These are phyloP conservation scores for Nitzschia sp. DNA, from an alignment of 108 stramenopile genomes.

Conservation along the genomic window DNA sequence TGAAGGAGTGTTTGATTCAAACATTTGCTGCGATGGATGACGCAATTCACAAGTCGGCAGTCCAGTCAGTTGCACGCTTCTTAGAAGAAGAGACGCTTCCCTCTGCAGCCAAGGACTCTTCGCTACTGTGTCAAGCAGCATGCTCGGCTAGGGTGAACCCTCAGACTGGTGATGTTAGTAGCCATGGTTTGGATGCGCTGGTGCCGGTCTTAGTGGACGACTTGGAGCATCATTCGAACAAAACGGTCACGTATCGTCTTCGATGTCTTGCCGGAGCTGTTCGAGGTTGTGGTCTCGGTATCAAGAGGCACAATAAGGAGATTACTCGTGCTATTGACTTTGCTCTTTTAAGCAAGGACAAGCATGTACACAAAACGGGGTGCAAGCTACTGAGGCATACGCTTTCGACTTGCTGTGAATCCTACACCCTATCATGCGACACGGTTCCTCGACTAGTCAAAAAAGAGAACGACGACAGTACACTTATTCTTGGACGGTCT, in stretches of 20 bases:
- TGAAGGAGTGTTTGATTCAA: slow-evolving; percentile 76
- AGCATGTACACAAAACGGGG: slow-evolving; percentile 81
- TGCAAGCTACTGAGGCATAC: slow-evolving; percentile 87
- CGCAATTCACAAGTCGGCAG: slow-evolving; percentile 54
- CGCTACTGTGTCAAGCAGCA: slow-evolving; percentile 75
- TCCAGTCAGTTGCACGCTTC: slow-evolving; percentile 66
- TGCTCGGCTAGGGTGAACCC: slow-evolving; percentile 44
- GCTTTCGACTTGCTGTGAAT: slow-evolving; percentile 76
- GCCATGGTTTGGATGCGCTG: slow-evolving; percentile 77
- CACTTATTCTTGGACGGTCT: slow-evolving; percentile 33
- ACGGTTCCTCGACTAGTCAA: slow-evolving; percentile 29
- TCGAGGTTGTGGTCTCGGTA: slow-evolving; percentile 55
- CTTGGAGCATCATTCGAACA: slow-evolving; percentile 64
- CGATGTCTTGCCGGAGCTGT: slow-evolving; percentile 83
- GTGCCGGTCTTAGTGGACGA: slow-evolving; percentile 68
- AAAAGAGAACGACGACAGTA: background rate
- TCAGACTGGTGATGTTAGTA: slow-evolving; percentile 30
- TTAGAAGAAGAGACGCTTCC: slow-evolving; percentile 76
- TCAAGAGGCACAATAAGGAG: slow-evolving; percentile 52
- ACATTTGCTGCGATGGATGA: slow-evolving; percentile 83
- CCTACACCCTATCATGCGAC: slow-evolving; percentile 55
- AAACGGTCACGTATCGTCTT: slow-evolving; percentile 75
- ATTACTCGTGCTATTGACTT: slow-evolving; percentile 59
- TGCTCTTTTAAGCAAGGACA: slow-evolving; percentile 65
- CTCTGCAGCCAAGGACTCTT: slow-evolving; percentile 77